Percentiles rank a stretch among this genome's conserved stretches.
Conservation (phyloP, 1,284 basidiomycete species). For the Cryptococcus neoformans region DNA sequence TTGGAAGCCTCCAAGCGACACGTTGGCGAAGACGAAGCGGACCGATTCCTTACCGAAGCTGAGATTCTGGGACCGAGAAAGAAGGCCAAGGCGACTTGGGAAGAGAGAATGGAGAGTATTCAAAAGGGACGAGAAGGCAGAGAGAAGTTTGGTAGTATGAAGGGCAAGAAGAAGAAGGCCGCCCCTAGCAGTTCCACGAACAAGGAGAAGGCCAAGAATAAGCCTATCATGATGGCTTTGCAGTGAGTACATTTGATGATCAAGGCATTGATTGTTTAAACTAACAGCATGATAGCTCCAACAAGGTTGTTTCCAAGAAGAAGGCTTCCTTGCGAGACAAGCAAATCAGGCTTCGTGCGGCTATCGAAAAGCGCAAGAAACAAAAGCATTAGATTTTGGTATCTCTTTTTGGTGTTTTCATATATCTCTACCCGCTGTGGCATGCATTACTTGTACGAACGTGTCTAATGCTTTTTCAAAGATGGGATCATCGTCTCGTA, state of each 20-base stretch:
- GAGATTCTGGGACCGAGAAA: conserved; percentile 94
- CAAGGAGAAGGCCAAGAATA: conserved; percentile 82
- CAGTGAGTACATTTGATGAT: conserved; percentile 54
- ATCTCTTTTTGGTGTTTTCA: background rate
- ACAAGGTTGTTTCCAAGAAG: conserved; percentile 65
- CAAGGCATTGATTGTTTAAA: background rate
- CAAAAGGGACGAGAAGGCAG: conserved; percentile 91
- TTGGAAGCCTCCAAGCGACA: conserved; percentile 68
- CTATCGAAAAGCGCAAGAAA: conserved; percentile 50
- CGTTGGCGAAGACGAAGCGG: conserved; percentile 52
- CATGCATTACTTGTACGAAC: background rate
- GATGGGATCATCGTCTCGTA: background rate
- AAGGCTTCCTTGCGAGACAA: conserved; percentile 83
- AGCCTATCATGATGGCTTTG: conserved; percentile 88
- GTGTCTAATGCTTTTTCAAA: background rate
- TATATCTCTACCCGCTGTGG: background rate
- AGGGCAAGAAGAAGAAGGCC: conserved; percentile 83
- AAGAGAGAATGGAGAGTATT: conserved; percentile 89
- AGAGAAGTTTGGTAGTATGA: conserved; percentile 87
- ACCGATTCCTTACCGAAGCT: conserved; percentile 77
- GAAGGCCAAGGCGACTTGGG: conserved; percentile 90
- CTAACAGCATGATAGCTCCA: conserved; percentile 32
- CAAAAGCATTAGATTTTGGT: conserved; percentile 31
- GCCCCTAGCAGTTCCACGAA: conserved; percentile 79
- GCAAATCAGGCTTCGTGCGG: conserved; percentile 55